These are phyloP conservation scores for Hypoxylon sp. DNA, from an alignment of 2,329 filamentous ascomycete genomes.

Conservation along the genomic window DNA sequence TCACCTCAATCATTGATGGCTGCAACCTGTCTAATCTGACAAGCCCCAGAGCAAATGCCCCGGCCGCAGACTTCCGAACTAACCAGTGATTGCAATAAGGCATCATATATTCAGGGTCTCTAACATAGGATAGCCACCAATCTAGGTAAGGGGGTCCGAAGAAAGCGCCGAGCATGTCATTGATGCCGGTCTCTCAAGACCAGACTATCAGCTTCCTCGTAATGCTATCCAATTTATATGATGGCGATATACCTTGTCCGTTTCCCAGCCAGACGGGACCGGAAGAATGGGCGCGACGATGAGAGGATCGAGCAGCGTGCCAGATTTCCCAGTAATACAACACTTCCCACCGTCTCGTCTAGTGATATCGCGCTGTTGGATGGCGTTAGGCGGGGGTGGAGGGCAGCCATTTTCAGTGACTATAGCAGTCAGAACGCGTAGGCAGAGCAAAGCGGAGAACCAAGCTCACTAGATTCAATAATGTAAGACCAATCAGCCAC, in stretches of 20 bases:
- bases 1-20: slow-evolving; percentile 50
- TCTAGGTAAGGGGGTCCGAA: slow-evolving; percentile 49
- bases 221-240: slow-evolving; percentile 2
- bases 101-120: slow-evolving; percentile 24
- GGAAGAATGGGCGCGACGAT: slow-evolving; percentile 43
- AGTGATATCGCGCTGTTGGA: slow-evolving; percentile 27
- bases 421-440: slow-evolving; percentile 18
- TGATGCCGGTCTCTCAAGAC: slow-evolving; percentile 26
- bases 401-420: slow-evolving; percentile 28
- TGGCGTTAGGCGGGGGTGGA: slow-evolving; percentile 29
- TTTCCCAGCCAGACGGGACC: slow-evolving; percentile 42
- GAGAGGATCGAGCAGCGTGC: slow-evolving; percentile 42
- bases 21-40: slow-evolving; percentile 45
- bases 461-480: slow-evolving; percentile 44
- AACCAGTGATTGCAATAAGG: slow-evolving; percentile 49
- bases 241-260: slow-evolving; percentile 39
- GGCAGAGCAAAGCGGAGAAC: neutral
- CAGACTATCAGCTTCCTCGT: slow-evolving; percentile 9
- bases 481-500: slow-evolving; percentile 48
- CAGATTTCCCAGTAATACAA: slow-evolving; percentile 46
- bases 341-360: slow-evolving; percentile 45
- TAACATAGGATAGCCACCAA: slow-evolving; percentile 51
- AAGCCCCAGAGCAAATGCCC: slow-evolving; percentile 42
- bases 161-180: slow-evolving; percentile 49
- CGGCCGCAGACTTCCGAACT: slow-evolving; percentile 46